Base-by-base conservation (phyloP, 495 filamentous ascomycete species). In the Friedmanniomyces simplex region DNA sequence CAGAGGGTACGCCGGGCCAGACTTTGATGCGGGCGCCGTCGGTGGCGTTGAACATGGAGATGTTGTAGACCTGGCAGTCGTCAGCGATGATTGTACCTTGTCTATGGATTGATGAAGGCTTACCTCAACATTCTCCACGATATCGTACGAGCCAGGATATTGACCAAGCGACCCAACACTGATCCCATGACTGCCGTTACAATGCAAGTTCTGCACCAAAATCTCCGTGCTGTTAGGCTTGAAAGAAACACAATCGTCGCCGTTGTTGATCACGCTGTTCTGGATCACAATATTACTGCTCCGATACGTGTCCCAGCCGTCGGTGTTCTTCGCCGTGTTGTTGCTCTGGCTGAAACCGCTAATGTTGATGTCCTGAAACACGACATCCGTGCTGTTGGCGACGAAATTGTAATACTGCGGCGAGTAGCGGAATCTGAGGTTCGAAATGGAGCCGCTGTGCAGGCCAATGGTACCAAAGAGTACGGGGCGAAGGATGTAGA, bases 221-320 rank as follows among this genome's bases (percentile, higher is more conserved):
- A 89, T 82, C 53, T 88, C 74, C n/a, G 82, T 86, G 66, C 76
- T 82, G 67, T 88, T 88, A 1, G 85, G 85, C 67, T 89, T 88
- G 76, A 88, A 87, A 12, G 82, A 82, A n/a, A 88, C 84, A 58
- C 84, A 88, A 64, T 88, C 82, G 60, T 89, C 83, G 24, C 82
- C 81, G 53, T 88, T 88, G 63, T 83, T 74, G 52, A 89, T 77
- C 18, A 77, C 72, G 1, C 80, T 84, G 66, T 89, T 78, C 63
- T 87, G 83, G 42, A 87, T 86, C 0, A 82, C 78, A 52, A 84
- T 77, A 36, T 79, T 79, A 0, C 69, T 67, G 11, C 77, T 82
- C 12, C 82, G 77, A 65, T 86, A 87, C 2, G 80, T 80, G 63
- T 87, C 84, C 64, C 61, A 64, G 4, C 59, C 83, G 67, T 86